Evolutionary conservation across 2,329 filamentous ascomycete genomes (phyloP).

Genomic region (Ceratocystis harringtonii): DNA sequence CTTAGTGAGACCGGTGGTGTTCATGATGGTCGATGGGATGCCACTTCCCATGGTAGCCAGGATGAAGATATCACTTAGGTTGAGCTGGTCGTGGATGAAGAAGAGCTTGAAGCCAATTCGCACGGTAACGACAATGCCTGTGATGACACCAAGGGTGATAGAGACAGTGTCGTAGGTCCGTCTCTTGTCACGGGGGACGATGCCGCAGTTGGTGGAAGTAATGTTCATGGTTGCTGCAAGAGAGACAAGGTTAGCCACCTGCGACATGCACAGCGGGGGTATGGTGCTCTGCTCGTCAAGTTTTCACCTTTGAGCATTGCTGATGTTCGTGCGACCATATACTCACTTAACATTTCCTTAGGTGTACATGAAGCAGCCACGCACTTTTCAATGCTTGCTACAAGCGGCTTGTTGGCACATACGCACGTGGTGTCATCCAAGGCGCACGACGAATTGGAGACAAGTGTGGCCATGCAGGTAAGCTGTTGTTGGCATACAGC

Average conservation of each 20-base stretch:
- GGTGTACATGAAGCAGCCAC: conserved; percentile 22
- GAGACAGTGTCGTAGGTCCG: conserved; percentile 24
- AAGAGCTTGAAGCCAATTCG: conserved; percentile 27
- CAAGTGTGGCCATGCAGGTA: conserved; percentile 21
- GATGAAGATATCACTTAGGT: conserved; percentile 26
- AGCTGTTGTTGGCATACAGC: conserved; percentile 17
- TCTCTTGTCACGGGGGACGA: conserved; percentile 22
- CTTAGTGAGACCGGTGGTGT: conserved; percentile 21
- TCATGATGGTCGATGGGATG: conserved; percentile 23
- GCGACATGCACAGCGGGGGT: background rate
- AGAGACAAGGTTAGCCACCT: background rate
- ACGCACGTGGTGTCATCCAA: conserved; percentile 24
- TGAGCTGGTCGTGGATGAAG: conserved; percentile 23
- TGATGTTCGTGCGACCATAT: background rate
- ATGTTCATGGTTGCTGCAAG: conserved; percentile 20
- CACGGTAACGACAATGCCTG: conserved; percentile 26
- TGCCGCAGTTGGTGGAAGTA: conserved; percentile 21
- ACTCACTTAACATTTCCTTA: conserved; percentile 24
- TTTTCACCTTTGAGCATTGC: background rate
- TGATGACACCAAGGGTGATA: conserved; percentile 24
- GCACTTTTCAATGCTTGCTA: conserved; percentile 21
- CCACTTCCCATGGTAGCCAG: conserved; percentile 21
- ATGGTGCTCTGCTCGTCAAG: background rate
- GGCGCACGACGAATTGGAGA: conserved; percentile 22
- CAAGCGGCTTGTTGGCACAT: conserved; percentile 23